Evolutionary conservation across 1,139 yeast species (phyloP), one percentile per base, ranked within the genome.

Genomic region (Lizanozyma gosingica): DNA sequence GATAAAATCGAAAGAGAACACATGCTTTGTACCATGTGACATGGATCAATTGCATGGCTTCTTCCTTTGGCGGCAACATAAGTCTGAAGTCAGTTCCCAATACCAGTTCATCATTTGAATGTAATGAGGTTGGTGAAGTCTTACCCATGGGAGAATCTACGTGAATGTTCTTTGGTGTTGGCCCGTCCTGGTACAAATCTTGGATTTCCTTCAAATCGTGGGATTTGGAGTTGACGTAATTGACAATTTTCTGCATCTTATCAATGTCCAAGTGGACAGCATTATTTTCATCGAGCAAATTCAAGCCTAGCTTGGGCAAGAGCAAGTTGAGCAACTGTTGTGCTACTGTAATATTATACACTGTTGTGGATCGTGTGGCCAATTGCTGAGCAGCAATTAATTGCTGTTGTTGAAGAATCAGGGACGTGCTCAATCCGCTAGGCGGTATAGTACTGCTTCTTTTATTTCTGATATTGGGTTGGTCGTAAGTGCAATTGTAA

Each of bases 11-110:
- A 55, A 86, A 84, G 41, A 87, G 63, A 11, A 85, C 88, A 58
- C 95, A 86, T 0, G 94, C 92, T 52, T 83, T 81, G 48, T 80
- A 77, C 94, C 95, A 87, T 1, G 92, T 85, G 38, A 82, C 76
- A 50, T 77, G 78, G 29, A 87, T 80, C 47, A 87, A 67, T 50
- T 78, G 77, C 36, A 83, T 60, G 0, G 95, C 92, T 17, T 75
- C 73, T 35, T 80, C 81, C 50, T 83, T 78, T 1, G 90, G 76
- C 0, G 97, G 97, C 37, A 88, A 61, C 6, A 83, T 78, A 39
- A 86, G 74, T 48, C 73, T 80, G 48, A 86, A 74, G 52, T 80
- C 80, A 15, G 53, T 49, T 3, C 63, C 58, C 17, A 40, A 42
- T 22, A 22, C 29, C 29, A 22, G 29, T 22, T 22, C 29, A 22